A percentile compares a stretch with the other conserved stretches of the same genome.
phyloP scores from a whole-genome alignment of 1,139 yeast genomes.

The Diutina mesorugosa region DNA sequence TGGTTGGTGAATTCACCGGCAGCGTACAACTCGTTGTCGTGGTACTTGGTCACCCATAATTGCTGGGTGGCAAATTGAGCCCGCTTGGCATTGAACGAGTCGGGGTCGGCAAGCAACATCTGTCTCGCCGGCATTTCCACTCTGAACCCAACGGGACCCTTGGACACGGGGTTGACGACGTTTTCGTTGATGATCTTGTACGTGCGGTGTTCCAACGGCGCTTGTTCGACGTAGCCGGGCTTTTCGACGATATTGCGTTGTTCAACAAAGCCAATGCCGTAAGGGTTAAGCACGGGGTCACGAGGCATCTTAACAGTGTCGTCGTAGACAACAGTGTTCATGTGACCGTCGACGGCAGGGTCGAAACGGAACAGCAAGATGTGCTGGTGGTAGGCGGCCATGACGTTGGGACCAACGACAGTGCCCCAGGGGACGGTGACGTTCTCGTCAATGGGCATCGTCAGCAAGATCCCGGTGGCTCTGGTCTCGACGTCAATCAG shows the following conservation, averaged over 20 bases:
- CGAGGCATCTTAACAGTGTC: slow-evolving; percentile 58
- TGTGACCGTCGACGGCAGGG: slow-evolving; percentile 79
- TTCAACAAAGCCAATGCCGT: slow-evolving; percentile 63
- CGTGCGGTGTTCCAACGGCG: slow-evolving; percentile 65
- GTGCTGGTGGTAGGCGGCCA: slow-evolving; percentile 88
- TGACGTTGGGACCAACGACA: slow-evolving; percentile 70
- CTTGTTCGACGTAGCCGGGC: slow-evolving; percentile 63
- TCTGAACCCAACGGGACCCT: slow-evolving; percentile 76
- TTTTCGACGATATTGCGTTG: slow-evolving; percentile 56
- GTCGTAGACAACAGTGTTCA: slow-evolving; percentile 64
- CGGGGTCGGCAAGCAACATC: slow-evolving; percentile 54
- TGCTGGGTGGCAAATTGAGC: slow-evolving; percentile 66
- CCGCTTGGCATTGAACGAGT: slow-evolving; percentile 50
- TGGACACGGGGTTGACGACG: slow-evolving; percentile 61
- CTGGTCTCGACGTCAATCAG: slow-evolving; percentile 72
- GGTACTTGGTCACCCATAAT: slow-evolving; percentile 65
- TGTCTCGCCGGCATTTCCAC: slow-evolving; percentile 68
- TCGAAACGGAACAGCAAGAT: slow-evolving; percentile 74
- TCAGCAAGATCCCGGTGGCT: slow-evolving; percentile 79
- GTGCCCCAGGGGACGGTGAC: slow-evolving; percentile 76
- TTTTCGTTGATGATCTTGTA: slow-evolving; percentile 73
- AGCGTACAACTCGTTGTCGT: slow-evolving; percentile 55
- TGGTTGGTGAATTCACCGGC: slow-evolving; percentile 78
- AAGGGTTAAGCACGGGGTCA: slow-evolving; percentile 43
- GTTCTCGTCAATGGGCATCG: slow-evolving; percentile 74